Evolutionary conservation across 148 eudicot species (phyloP).

Genomic region (Selenicereus undatus): DNA sequence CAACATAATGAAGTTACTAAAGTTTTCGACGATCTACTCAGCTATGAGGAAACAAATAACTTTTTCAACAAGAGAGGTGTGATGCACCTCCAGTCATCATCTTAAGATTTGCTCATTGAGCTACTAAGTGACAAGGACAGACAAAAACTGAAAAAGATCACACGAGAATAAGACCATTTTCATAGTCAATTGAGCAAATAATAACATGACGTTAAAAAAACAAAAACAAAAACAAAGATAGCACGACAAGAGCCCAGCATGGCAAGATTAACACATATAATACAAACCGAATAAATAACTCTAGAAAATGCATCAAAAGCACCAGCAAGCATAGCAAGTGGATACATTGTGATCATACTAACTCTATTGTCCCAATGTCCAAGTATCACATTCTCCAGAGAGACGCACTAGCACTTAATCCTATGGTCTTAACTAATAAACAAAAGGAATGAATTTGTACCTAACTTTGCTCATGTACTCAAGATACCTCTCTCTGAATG

Average conservation of each 20-base stretch:
- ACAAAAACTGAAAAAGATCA: not conserved
- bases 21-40: not conserved
- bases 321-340: constrained; percentile 11
- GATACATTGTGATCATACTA: constrained; percentile 7
- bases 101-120: not conserved
- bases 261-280: not conserved
- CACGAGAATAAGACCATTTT: not conserved
- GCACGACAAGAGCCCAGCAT: not conserved
- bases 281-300: not conserved
- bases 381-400: constrained; percentile 20
- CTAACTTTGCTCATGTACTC: constrained; percentile 65
- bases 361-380: constrained; percentile 1
- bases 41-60: not conserved
- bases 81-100: not conserved
- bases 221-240: not conserved
- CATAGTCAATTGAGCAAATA: not conserved
- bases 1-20: not conserved
- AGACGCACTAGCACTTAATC: constrained; percentile 10
- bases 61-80: not conserved
- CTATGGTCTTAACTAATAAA: constrained; percentile 48
- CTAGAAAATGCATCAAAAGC: constrained; percentile 12
- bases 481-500: constrained; percentile 51
- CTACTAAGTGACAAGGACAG: not conserved
- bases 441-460: constrained; percentile 79
- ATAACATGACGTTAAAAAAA: not conserved